Percentiles rank a stretch among this genome's conserved stretches.
phyloP scores from a whole-genome alignment of 208 protist genomes.

The Leishmania turanica region DNA sequence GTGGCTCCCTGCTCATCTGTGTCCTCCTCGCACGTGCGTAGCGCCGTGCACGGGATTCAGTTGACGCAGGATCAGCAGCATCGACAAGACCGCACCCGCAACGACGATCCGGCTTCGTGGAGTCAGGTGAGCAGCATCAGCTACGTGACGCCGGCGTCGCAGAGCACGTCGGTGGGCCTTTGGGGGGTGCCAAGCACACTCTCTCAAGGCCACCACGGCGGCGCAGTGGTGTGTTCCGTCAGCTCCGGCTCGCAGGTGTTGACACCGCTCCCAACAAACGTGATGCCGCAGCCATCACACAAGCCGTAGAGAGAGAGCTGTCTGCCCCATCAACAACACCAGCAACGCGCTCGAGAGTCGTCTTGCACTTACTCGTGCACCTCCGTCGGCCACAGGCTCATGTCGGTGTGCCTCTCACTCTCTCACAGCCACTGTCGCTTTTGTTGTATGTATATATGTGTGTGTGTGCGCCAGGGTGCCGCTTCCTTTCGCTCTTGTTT shows the following conservation, averaged over 20 bases:
- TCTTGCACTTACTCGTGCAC: background rate
- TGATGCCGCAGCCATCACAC: slow-evolving; percentile 1
- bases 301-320: slow-evolving; percentile 11
- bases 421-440: too few relatives aligned
- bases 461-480: background rate
- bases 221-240: background rate
- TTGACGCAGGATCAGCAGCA: background rate
- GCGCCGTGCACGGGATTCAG: background rate
- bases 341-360: background rate
- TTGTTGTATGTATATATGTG: background rate
- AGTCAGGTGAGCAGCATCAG: slow-evolving; percentile 35
- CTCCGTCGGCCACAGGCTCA: background rate
- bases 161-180: slow-evolving; percentile 21
- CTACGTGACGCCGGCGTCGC: slow-evolving; percentile 27
- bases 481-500: background rate
- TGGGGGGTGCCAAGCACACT: background rate
- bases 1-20: background rate
- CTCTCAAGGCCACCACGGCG: slow-evolving; percentile 9
- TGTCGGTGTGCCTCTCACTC: background rate
- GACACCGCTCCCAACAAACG: slow-evolving; percentile 20
- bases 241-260: slow-evolving; percentile 17
- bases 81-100: background rate
- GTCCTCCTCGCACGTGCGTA: background rate
- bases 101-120: slow-evolving; percentile 8
- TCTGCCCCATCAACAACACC: background rate